phyloP scores from a whole-genome alignment of 1,284 basidiomycete genomes.

The Cutaneotrichosporon mucoides region DNA sequence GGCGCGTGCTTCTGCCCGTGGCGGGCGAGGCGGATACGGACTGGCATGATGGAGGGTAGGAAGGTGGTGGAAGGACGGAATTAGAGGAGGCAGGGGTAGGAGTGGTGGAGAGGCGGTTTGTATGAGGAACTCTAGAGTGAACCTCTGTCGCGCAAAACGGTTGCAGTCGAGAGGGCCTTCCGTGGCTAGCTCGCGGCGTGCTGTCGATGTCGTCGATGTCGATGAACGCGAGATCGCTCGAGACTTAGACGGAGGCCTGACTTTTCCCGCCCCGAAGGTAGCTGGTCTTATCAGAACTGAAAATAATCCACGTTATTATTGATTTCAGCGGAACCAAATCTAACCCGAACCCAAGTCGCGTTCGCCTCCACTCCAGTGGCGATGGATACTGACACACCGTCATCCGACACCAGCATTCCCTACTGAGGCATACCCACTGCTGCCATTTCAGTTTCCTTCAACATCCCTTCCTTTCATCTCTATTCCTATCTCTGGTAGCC shows the following conservation, averaged over 20 bases:
- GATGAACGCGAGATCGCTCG: not conserved
- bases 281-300: too few species aligned
- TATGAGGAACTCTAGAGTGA: too few species aligned
- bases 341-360: not conserved
- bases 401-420: too few species aligned
- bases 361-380: not conserved
- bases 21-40: conserved; percentile 79
- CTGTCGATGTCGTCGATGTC: not conserved
- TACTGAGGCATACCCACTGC: too few species aligned
- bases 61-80: not conserved
- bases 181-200: too few species aligned
- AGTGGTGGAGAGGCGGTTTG: not conserved
- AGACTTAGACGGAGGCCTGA: not conserved
- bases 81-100: not conserved
- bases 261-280: not conserved
- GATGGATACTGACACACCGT: too few species aligned
- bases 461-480: conserved; percentile 7
- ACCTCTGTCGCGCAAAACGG: too few species aligned
- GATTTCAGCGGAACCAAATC: not conserved
- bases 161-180: too few species aligned
- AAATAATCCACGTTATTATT: not conserved
- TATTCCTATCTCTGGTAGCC: not conserved
- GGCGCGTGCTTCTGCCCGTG: conserved; percentile 76
- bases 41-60: conserved; percentile 57
- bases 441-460: too few species aligned